Base-by-base conservation (phyloP, 805 yeast genomes). In the Metschnikowia dekortorum region DNA sequence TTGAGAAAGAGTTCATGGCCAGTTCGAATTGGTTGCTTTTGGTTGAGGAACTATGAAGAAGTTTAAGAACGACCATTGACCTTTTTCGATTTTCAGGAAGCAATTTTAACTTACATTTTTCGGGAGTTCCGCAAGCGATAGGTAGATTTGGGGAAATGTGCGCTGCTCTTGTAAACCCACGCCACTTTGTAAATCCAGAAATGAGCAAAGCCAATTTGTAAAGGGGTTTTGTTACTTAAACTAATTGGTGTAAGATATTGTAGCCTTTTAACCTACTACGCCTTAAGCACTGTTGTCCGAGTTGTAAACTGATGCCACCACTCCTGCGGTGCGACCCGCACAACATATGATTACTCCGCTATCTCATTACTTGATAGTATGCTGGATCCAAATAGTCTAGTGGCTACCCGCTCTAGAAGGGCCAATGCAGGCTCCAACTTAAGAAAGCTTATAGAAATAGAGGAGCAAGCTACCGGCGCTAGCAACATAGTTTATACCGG, bases 391-490 rank as follows among this genome's bases (percentile, higher is more conserved):
- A 85, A 83, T 42, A 76, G 81, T 59, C 74, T 89, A 49, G 85
- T 86, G 58, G 82, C 87, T 18, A 85, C 96, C 3, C 79, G 97
- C 53, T 71, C 81, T 53, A 75, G 89, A 55, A 81, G 99, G 48
- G 67, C 89, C 40, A 94, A 92, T 69, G 99, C 99, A 1, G 99
- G 99, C 13, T 85, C 88, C 47, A 75, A 94, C 48, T 73, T 94
- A 63, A 81, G 81, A 60, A 82, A 82, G 50, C 75, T 94, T 52
- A 70, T 94, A 16, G 86, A 83, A 51, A 76, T 87, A 30, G 96
- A 84, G 58, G 87, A 81, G 54, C 85, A 81, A 43, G 62, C 70
- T 8, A 56, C 66, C 1, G 38, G 61, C 37, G 35, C 54, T 1
- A 51, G 56, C 8, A 60, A 65, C 28, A 43, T 51, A 13, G 58